A percentile compares a stretch with the other conserved stretches of the same genome.
Evolutionary conservation across 129 eudicot genomes (phyloP).

Genomic region (Calendula officinalis): DNA sequence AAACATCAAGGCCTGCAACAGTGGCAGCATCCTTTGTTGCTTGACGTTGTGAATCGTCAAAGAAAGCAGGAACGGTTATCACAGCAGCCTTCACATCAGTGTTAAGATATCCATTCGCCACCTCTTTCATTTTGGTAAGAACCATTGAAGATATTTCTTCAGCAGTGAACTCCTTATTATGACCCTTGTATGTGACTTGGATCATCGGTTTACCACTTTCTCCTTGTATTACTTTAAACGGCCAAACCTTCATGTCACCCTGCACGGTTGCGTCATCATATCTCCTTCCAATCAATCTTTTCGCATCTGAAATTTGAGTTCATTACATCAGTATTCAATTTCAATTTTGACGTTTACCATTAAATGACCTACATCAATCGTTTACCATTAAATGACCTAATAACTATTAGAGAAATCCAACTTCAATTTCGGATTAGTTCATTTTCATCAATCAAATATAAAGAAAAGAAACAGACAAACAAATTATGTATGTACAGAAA

Average conservation of each 20-base stretch:
- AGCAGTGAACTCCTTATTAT: conserved; percentile 37
- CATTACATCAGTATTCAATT: no score
- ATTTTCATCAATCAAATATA: no score
- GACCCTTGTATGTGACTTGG: conserved; percentile 38
- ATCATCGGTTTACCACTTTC: conserved; percentile 50
- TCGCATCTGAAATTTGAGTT: conserved; percentile 41
- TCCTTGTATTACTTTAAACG: conserved; percentile 46
- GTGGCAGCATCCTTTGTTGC: conserved; percentile 63
- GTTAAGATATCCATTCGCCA: conserved; percentile 45
- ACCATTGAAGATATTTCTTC: conserved; percentile 58
- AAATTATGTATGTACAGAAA: no score
- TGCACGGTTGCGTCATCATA: conserved; percentile 47
- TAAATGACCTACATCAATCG: no score
- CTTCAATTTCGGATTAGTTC: no score
- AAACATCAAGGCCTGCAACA: conserved; percentile 48
- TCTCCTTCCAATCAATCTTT: conserved; percentile 53
- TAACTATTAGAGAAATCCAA: no score
- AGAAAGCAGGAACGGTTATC: conserved; percentile 57
- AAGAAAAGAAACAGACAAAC: no score
- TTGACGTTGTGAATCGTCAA: conserved; percentile 54
- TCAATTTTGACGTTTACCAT: no score
- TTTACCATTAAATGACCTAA: no score
- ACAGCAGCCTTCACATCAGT: conserved; percentile 38
- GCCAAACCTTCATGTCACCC: conserved; percentile 51
- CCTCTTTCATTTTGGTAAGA: conserved; percentile 43